Evolutionary conservation across 148 eudicot species (phyloP), one percentile per base, ranked within the genome.

Genomic region (Talinum fruticosum): DNA sequence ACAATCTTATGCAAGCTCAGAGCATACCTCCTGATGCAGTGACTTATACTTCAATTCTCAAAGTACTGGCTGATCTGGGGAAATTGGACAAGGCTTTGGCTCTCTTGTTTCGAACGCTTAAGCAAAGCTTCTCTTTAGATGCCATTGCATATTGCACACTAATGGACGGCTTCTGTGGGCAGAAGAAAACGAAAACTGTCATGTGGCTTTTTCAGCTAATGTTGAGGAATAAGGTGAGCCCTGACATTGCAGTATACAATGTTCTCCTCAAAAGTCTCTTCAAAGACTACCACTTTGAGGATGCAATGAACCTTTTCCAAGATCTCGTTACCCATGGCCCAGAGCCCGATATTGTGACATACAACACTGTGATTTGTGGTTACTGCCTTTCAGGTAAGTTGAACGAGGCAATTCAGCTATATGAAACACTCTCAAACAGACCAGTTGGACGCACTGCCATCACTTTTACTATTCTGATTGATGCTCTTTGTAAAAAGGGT

Each of bases 321-420:
- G 76, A 79, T 75, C 80, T 89, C 65, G 59, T 37, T 18, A 75
- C 71, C 36, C 44, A 73, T 12, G 92, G 96, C 62, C 91, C 88
- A 35, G 47, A 81, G 36, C 96, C 89, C 0, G 88, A 91, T 83
- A 85, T 86, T 61, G 87, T 89, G 74, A 91, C 92, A 4, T 89
- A 85, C 71, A 89, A 89, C 85, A 85, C 89, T 6, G 79, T 91
- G 77, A 86, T 89, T 34, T 83, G 83, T 65, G 92, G 95, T 49
- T 86, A 84, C 75, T 91, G 89, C 69, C 76, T 81, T 70, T 79
- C 78, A 51, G 78, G 81, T 30, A 82, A 78, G 86, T 78, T 86
- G 79, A 80, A 70, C 24, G 86, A 86, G 74, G 92, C 92, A 38
- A 65, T 89, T 78, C 79, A 85, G 66, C 75, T 89, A 30, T 87